Evolutionary conservation across 2,329 filamentous ascomycete species (phyloP).

Genomic region (Akanthomyces dipterigenus): DNA sequence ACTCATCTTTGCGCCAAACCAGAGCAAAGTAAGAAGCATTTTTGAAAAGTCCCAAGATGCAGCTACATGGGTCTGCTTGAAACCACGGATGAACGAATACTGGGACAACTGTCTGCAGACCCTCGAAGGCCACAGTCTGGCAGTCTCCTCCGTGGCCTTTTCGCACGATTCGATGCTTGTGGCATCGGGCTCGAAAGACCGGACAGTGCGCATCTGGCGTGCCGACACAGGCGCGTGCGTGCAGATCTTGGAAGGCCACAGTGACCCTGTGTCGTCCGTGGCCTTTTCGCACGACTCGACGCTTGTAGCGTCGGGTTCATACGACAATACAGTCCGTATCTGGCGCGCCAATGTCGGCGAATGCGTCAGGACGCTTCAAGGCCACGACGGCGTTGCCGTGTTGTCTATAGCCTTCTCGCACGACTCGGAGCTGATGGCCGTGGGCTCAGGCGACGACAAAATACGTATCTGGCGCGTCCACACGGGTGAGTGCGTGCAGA

Average conservation of each 20-base stretch:
- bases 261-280: neutral
- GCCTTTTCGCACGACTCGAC: neutral
- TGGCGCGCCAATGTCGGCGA: neutral
- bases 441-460: neutral
- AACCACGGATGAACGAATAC: neutral
- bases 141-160: neutral
- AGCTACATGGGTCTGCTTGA: neutral
- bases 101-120: neutral
- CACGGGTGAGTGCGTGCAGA: neutral
- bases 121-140: neutral
- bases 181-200: neutral
- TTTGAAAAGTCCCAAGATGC: neutral
- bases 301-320: neutral
- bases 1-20: neutral
- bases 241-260: neutral
- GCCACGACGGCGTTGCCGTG: neutral
- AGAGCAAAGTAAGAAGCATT: neutral
- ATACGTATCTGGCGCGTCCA: neutral
- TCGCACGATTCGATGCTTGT: constrained; percentile 14
- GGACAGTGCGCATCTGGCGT: neutral
- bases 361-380: neutral
- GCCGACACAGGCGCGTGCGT: neutral
- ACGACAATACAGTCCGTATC: neutral
- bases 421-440: neutral
- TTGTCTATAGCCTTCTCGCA: neutral